These are phyloP conservation scores for Cystobasidium onofrii DNA, from an alignment of 768 basidiomycete species.

Conservation along the genomic window DNA sequence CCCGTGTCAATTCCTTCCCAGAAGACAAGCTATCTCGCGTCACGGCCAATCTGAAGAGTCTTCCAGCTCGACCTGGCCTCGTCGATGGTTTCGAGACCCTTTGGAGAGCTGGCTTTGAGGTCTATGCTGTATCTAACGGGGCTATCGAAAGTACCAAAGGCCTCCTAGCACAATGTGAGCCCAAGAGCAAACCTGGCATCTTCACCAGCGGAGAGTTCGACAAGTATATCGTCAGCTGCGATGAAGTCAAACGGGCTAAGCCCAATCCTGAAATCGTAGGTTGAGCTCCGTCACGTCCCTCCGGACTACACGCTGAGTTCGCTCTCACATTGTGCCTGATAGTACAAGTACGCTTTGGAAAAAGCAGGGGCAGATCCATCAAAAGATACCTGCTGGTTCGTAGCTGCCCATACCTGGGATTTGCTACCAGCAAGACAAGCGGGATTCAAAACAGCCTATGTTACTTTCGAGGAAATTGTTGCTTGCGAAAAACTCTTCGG, in stretches of 20 bases:
- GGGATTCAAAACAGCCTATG: constrained; percentile 33
- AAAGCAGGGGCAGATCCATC: constrained; percentile 16
- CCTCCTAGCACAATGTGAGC: neutral
- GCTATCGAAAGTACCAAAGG: constrained; percentile 26
- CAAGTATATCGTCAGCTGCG: constrained; percentile 30
- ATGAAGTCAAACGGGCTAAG: constrained; percentile 31
- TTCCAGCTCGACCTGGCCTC: constrained; percentile 25
- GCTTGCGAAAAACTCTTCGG: constrained; percentile 19
- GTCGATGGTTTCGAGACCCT: constrained; percentile 26
- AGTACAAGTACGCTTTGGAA: constrained; percentile 18
- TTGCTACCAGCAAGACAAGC: constrained; percentile 31
- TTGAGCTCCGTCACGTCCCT: neutral
- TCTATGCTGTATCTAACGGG: constrained; percentile 32
- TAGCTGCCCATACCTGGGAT: constrained; percentile 33
- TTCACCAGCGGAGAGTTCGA: constrained; percentile 26
- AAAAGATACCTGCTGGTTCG: constrained; percentile 30
- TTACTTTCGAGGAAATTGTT: constrained; percentile 26
- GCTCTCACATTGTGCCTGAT: neutral
- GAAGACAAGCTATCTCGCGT: constrained; percentile 14
- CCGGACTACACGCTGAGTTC: neutral
- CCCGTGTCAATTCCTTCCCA: constrained; percentile 7
- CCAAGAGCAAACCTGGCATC: constrained; percentile 6
- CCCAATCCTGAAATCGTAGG: constrained; percentile 25
- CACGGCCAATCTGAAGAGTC: neutral
- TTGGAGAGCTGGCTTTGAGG: constrained; percentile 25